These are phyloP conservation scores for Alternaria solani DNA, from an alignment of 2,329 filamentous ascomycete species.

Conservation along the genomic window DNA sequence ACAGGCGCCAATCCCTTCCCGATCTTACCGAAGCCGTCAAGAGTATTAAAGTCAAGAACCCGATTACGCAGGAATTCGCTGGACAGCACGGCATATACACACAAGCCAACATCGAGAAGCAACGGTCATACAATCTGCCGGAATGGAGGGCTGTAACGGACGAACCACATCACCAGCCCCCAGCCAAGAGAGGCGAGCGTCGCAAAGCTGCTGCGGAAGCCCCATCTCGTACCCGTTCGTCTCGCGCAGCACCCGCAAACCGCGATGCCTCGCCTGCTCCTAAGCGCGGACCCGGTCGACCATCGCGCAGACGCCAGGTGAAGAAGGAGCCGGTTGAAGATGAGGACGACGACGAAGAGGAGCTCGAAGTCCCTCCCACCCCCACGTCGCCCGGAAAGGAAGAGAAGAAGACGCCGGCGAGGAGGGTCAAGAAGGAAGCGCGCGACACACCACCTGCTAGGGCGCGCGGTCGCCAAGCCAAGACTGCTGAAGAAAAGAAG, in stretches of 20 bases:
- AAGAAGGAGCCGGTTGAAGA: constrained; percentile 34
- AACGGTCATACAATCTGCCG: constrained; percentile 93
- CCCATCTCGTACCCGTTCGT: constrained; percentile 44
- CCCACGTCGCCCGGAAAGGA: constrained; percentile 55
- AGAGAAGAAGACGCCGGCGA: constrained; percentile 45
- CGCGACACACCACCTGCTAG: constrained; percentile 62
- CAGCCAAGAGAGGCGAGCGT: constrained; percentile 84
- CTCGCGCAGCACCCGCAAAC: constrained; percentile 42
- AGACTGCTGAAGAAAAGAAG: constrained; percentile 55
- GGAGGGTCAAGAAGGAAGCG: constrained; percentile 48
- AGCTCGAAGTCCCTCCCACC: constrained; percentile 51
- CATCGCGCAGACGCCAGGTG: constrained; percentile 43
- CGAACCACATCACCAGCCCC: constrained; percentile 94
- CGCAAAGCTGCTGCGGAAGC: constrained; percentile 59
- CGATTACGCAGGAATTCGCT: constrained; percentile 98
- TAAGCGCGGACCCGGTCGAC: constrained; percentile 61
- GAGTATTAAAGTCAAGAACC: constrained; percentile 91
- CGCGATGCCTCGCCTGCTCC: constrained; percentile 48
- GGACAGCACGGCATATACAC: constrained; percentile 94
- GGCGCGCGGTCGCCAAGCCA: constrained; percentile 61
- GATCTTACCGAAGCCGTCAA: constrained; percentile 86
- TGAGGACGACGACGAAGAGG: constrained; percentile 47
- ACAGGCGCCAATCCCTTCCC: constrained; percentile 73
- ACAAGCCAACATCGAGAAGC: constrained; percentile 96
- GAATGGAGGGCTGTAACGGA: constrained; percentile 95